These are phyloP conservation scores for Colletotrichum gigasporum DNA, from an alignment of 2,329 filamentous ascomycete genomes.

Conservation along the genomic window DNA sequence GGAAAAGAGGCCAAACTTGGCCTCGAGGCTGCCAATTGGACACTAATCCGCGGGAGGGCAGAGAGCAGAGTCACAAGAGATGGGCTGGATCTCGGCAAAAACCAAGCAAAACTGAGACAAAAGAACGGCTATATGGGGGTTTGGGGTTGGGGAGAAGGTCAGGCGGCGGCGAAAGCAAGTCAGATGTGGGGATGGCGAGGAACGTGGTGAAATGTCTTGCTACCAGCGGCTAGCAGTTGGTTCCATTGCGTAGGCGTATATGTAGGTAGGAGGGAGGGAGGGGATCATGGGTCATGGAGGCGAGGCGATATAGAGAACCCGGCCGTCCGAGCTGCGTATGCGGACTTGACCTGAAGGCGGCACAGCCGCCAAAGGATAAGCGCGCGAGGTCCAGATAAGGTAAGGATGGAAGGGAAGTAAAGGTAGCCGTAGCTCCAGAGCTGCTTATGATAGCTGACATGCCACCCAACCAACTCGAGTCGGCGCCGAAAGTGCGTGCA, in stretches of 20 bases:
- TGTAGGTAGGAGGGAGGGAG: not conserved
- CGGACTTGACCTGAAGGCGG: no score
- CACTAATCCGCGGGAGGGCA: constrained; percentile 3
- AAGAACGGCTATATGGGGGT: not conserved
- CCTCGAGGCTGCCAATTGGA: not conserved
- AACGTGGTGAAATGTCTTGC: constrained; percentile 26
- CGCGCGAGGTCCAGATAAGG: constrained; percentile 19
- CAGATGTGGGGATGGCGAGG: constrained; percentile 13
- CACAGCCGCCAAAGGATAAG: constrained; percentile 15
- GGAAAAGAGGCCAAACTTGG: constrained; percentile 16
- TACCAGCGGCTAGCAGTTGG: constrained; percentile 16
- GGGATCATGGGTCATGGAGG: constrained; percentile 15
- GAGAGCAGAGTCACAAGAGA: constrained; percentile 8
- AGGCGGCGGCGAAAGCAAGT: not conserved
- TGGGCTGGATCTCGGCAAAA: not conserved
- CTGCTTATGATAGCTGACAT: not conserved
- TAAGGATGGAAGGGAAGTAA: not conserved
- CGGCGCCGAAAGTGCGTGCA: constrained; percentile 5
- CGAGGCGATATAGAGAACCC: constrained; percentile 4
- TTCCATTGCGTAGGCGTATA: no score
- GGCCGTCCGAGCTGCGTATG: not conserved
- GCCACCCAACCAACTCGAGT: constrained; percentile 2
- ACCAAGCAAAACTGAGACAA: constrained; percentile 16
- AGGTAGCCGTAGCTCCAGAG: not conserved
- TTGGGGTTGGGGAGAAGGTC: constrained; percentile 9